Base-by-base conservation (phyloP, 2,329 filamentous ascomycete genomes). In the Colletotrichum zoysiae region DNA sequence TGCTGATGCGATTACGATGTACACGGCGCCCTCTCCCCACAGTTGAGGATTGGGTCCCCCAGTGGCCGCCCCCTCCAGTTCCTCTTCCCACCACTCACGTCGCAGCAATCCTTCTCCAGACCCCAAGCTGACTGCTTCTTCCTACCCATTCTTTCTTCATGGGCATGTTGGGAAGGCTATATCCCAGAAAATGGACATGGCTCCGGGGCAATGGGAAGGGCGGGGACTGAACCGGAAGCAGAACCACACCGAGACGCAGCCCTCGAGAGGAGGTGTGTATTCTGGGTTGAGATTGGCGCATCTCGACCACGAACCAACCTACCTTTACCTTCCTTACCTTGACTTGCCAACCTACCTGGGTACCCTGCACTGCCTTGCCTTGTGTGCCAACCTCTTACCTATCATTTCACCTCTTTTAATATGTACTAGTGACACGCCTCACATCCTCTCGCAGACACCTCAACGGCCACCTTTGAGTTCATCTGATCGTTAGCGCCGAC, bases 61-160 rank as follows among this genome's bases (percentile, higher is more conserved):
- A 18, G 42, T 38, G 30, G 33, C 60, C 30, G 16, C 38, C 60
- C 59, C 46, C 44, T 51, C 35, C 33, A 18, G 33, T 42, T 55
- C 61, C 26, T 38, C 55, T 38, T 61, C 55, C 65, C 46, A 63
- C 70, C 70, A 72, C 59, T 72, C 65, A 72, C 33, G 48, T 70
- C 66, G 48, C 55, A 35, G 55, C 59, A 70, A 70, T 61, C 59
- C 55, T 65, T 70, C 70, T 72, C 70, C 70, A 48, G 68, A 70
- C 63, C 68, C 68, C 68, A 67, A 50, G 60, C 60, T 65, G 59
- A 65, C 70, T 68, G 67, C 56, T 42, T 56, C 60, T 53, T 59
- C 35, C 46, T 35, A 59, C 44, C 56, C 23, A 60, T 35, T 26
- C 64, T 56, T 26, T 30, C 35, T 58, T 57, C 44, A 69, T 61